Percentiles rank a stretch among this genome's conserved stretches.
phyloP scores from a whole-genome alignment of 305 asterid species.

The Andrographis paniculata region DNA sequence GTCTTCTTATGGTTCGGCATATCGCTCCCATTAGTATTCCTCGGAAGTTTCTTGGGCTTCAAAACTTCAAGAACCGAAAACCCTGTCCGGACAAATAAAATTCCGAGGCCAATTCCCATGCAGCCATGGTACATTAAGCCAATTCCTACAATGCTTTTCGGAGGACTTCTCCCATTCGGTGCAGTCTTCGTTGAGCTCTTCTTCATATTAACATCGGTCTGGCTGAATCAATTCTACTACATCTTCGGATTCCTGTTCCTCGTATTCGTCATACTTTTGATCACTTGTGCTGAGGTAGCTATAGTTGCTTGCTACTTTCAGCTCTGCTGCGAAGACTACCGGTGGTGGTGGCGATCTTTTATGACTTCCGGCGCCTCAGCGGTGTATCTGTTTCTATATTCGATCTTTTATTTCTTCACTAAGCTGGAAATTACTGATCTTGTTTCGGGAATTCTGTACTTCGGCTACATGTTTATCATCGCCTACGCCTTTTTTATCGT shows the following conservation, averaged over 20 bases:
- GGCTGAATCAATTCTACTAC: slow-evolving; percentile 97
- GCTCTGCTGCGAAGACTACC: slow-evolving; percentile 89
- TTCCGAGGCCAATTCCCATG: slow-evolving; percentile 80
- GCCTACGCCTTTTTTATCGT: slow-evolving; percentile 84
- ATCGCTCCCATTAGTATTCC: slow-evolving; percentile 83
- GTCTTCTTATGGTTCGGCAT: slow-evolving; percentile 92
- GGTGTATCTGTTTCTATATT: slow-evolving; percentile 80
- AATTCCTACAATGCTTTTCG: slow-evolving; percentile 63
- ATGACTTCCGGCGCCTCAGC: slow-evolving; percentile 92
- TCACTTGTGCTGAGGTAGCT: slow-evolving; percentile 85
- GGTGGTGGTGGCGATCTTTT: slow-evolving; percentile 99
- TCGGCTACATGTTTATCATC: slow-evolving; percentile 84
- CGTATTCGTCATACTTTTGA: slow-evolving; percentile 67
- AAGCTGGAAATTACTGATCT: slow-evolving; percentile 83
- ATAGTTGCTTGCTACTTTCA: slow-evolving; percentile 94
- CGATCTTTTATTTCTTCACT: slow-evolving; percentile 90
- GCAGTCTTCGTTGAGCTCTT: slow-evolving; percentile 92
- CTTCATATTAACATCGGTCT: slow-evolving; percentile 92
- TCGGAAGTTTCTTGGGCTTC: slow-evolving; percentile 85
- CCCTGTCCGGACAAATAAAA: slow-evolving; percentile 86
- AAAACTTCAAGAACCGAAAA: slow-evolving; percentile 72
- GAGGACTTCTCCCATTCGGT: slow-evolving; percentile 95
- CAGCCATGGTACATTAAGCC: slow-evolving; percentile 97
- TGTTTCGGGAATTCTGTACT: slow-evolving; percentile 83
- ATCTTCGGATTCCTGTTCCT: slow-evolving; percentile 96